These are phyloP conservation scores for Acanthamoeba castellanii DNA, from an alignment of 208 protist species.

Conservation along the genomic window DNA sequence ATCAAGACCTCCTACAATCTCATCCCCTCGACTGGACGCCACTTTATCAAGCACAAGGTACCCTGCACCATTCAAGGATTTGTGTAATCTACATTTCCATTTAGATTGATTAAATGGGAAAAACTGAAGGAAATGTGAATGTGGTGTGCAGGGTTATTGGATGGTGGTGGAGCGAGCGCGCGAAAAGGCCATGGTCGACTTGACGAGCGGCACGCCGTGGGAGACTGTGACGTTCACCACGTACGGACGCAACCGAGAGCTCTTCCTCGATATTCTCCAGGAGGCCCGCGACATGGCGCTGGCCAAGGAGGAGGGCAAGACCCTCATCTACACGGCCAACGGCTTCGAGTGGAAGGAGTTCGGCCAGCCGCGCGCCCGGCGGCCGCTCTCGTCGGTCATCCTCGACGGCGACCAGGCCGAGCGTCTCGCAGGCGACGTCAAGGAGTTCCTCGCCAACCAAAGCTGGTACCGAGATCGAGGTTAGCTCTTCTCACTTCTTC, in stretches of 20 bases:
- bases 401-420: slow-evolving; percentile 89
- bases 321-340: slow-evolving; percentile 77
- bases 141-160: slow-evolving; percentile 29
- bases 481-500: background rate
- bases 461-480: slow-evolving; percentile 92
- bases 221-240: slow-evolving; percentile 80
- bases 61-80: background rate
- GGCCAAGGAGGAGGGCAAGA: slow-evolving; percentile 71
- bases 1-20: slow-evolving; percentile 47
- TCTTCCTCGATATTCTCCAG: slow-evolving; percentile 64
- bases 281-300: slow-evolving; percentile 64
- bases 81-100: background rate
- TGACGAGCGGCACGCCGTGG: slow-evolving; percentile 75
- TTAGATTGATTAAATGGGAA: background rate
- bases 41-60: slow-evolving; percentile 72
- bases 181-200: slow-evolving; percentile 78
- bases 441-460: slow-evolving; percentile 91
- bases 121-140: background rate
- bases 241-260: slow-evolving; percentile 50
- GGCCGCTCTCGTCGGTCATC: slow-evolving; percentile 94
- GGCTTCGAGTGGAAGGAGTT: slow-evolving; percentile 77
- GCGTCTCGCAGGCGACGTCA: slow-evolving; percentile 87
- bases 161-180: slow-evolving; percentile 67
- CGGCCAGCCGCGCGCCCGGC: slow-evolving; percentile 72
- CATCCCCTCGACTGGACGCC: slow-evolving; percentile 20